Evolutionary conservation across 805 yeast genomes (phyloP), one percentile per base, ranked within the genome.

Genomic region (Priceomyces melissophilus): DNA sequence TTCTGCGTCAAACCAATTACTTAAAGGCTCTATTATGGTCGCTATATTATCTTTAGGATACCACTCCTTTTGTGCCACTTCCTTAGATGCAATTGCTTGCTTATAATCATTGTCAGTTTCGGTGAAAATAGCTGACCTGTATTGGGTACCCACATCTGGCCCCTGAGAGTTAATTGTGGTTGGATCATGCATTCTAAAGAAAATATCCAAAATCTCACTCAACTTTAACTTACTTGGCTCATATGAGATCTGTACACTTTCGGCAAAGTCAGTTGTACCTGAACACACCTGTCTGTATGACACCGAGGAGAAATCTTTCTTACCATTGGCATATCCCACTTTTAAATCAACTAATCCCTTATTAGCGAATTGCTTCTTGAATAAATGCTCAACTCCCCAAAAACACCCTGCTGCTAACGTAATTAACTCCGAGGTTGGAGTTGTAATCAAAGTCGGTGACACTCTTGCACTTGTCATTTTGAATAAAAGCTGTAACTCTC

Each of bases 151-250:
- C 7, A 54, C 52, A 56, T 91, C 97, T 13, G 87, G 85, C 3
- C 99, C 99, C 63, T 93, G 98, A 2, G 76, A 57, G 54, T 90
- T 80, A 39, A 74, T 45, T 2, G 89, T 82, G 2, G 98, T 93
- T 36, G 99, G 98, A 63, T 93, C 98, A 61, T 91, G 99, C 60
- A 88, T 87, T 54, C 84, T 73, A 69, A 88, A 90, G 70, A 91
- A 93, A 51, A 90, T 87, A 41, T 83, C 90, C 32, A 87, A 63
- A 34, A 91, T 64, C 23, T 84, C 86, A 41, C 65, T 75, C 53
- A 80, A 72, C 3, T 77, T 45, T 2, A 87, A 72, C n/a, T 61
- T 49, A 2, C 71, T 48, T 16, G 96, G 96, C 53, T 89, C 90
- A 54, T 78, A 93, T 1, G 91, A 72, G 10, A 91, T 70, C 61